These are phyloP conservation scores for Elsinoe batatas DNA, from an alignment of 2,329 filamentous ascomycete genomes.

Conservation along the genomic window DNA sequence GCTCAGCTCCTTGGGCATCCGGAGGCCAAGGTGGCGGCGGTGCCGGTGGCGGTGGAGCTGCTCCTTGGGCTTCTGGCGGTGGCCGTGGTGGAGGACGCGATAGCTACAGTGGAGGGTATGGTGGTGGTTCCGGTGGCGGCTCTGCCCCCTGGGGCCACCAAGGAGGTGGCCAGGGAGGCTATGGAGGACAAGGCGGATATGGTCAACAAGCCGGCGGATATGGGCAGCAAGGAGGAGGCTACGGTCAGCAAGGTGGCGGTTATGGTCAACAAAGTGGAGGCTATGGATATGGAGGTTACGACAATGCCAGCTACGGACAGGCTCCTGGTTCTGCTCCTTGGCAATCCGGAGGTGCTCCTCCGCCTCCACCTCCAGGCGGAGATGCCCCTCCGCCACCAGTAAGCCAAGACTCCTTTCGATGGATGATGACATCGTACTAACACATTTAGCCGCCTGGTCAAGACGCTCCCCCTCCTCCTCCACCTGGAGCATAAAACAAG, in stretches of 20 bases:
- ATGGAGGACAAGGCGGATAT: constrained; percentile 16
- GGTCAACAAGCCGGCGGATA: constrained; percentile 14
- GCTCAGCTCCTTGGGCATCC: constrained; percentile 26
- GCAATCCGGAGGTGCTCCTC: constrained; percentile 43
- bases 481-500: neutral
- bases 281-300: constrained; percentile 22
- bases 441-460: constrained; percentile 5
- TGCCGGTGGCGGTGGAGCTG: constrained; percentile 25
- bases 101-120: constrained; percentile 13
- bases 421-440: neutral
- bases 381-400: constrained; percentile 53
- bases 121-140: constrained; percentile 19
- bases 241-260: constrained; percentile 24
- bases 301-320: constrained; percentile 13
- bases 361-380: constrained; percentile 51
- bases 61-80: constrained; percentile 26
- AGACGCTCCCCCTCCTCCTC: constrained; percentile 13
- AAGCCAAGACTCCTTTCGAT: neutral
- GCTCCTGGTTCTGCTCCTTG: constrained; percentile 43
- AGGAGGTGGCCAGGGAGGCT: constrained; percentile 18
- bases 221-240: constrained; percentile 18
- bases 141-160: constrained; percentile 4
- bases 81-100: constrained; percentile 16
- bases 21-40: constrained; percentile 13
- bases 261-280: constrained; percentile 23